Evolutionary conservation across 2,329 filamentous ascomycete species (phyloP), one percentile per base, ranked within the genome.

Genomic region (Aspergillus sp.): DNA sequence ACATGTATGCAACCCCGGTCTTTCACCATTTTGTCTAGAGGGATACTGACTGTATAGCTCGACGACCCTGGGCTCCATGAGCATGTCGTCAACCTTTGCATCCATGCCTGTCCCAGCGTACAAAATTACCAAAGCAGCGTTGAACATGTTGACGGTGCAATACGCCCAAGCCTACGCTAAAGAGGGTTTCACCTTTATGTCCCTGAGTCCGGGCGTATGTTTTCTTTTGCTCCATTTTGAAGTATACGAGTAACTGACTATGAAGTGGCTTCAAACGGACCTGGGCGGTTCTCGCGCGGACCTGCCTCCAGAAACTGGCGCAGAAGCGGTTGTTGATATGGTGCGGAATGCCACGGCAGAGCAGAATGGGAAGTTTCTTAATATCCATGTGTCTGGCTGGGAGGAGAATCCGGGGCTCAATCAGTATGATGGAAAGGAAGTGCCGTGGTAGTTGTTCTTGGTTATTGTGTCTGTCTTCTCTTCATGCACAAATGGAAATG

Each of bases 321-420:
- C 67, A 0, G 59, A 65, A 5, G 65, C 63, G 1, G 60, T 70
- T 4, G 53, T 70, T 33, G 63, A 67, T 1, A 78, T 81, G 50
- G 62, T 84, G 1, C 54, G 73, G 13, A 59, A 46, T 20, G 55
- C 65, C 7, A 69, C 62, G 0, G 63, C 68, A 3, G 62, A 67
- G 45, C 65, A 68, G 25, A 73, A 66, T 52, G 75, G 75, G 10
- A 79, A 72, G 52, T 83, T 80, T 39, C 22, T 67, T 12, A 71
- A 72, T 41, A 67, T 74, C 19, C 57, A 60, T 47, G 63, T 72
- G 4, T 55, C 63, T 0, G 70, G 69, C 1, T 71, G 65, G 62
- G 63, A 70, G 49, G 48, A 66, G n/a, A 53, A 49, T 5, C 46
- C 52, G 38, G 57, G 56, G 4, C 54, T 77, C 2, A 66, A 69